Conservation (phyloP, 140 eudicot species). For the Erigeron philadelphicus region DNA sequence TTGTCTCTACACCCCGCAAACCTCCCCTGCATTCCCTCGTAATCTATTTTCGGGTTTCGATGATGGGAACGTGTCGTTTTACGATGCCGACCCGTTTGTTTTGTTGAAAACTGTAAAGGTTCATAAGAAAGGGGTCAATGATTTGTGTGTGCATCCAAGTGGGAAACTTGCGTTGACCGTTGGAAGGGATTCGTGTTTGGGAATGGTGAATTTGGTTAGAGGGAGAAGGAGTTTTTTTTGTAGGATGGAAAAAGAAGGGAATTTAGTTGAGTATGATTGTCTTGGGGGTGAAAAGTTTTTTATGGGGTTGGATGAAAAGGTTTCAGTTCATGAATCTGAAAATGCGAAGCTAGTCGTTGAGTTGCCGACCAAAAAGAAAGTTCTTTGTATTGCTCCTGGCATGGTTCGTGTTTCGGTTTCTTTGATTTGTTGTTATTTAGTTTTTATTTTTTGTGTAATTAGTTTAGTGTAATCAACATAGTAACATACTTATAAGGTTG, state of each 20-base stretch:
- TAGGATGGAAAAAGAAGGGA: conserved; percentile 63
- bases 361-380: conserved; percentile 43
- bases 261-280: conserved; percentile 41
- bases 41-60: conserved; percentile 40
- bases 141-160: conserved; percentile 60
- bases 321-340: conserved; percentile 67
- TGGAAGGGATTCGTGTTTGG: conserved; percentile 65
- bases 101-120: conserved; percentile 36
- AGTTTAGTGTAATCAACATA: no score
- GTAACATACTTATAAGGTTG: no score
- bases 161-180: conserved; percentile 71
- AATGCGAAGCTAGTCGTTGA: conserved; percentile 54
- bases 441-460: neutral
- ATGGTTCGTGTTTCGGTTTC: conserved; percentile 33
- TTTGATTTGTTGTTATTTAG: neutral
- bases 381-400: conserved; percentile 66
- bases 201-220: conserved; percentile 83
- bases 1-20: conserved; percentile 32
- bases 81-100: conserved; percentile 58
- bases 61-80: conserved; percentile 44
- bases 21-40: conserved; percentile 40
- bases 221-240: conserved; percentile 70
- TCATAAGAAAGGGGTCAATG: conserved; percentile 59
- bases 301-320: conserved; percentile 60
- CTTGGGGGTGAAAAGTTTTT: conserved; percentile 53